Evolutionary conservation across 305 asterid species (phyloP).

Genomic region (Vinca major): DNA sequence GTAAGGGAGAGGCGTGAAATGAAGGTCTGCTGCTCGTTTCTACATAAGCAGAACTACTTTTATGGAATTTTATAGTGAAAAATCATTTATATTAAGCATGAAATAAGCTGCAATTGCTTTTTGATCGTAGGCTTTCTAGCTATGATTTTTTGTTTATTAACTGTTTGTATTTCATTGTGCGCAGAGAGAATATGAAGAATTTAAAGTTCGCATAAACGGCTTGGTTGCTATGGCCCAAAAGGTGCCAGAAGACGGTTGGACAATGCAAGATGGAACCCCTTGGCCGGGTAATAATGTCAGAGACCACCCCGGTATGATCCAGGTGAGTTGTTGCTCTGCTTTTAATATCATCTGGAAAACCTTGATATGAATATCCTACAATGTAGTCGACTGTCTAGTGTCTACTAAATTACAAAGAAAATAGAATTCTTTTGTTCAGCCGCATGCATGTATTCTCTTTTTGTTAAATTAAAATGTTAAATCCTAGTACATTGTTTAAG

Average conservation of each 20-base stretch:
- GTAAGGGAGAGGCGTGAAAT: slow-evolving; percentile 78
- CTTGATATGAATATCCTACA: not conserved
- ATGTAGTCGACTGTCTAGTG: not conserved
- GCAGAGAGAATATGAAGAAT: slow-evolving; percentile 88
- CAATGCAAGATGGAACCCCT: slow-evolving; percentile 87
- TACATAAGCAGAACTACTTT: not conserved
- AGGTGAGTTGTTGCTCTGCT: slow-evolving; percentile 37
- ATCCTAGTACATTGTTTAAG: not conserved
- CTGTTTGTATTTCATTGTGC: slow-evolving; percentile 13
- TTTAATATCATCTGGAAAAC: not conserved
- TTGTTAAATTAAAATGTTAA: not conserved
- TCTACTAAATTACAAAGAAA: not conserved
- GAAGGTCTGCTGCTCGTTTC: slow-evolving; percentile 41
- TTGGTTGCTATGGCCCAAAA: slow-evolving; percentile 69
- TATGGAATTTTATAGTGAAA: not conserved
- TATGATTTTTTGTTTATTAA: not conserved
- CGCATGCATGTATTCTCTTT: not conserved
- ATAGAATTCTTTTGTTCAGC: not conserved
- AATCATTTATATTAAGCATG: slow-evolving; percentile 4
- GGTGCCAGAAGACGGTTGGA: slow-evolving; percentile 93
- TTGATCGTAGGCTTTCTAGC: not conserved
- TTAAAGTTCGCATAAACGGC: slow-evolving; percentile 59
- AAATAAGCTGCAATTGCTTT: slow-evolving; percentile 1
- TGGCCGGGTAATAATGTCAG: slow-evolving; percentile 94
- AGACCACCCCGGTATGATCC: slow-evolving; percentile 94